phyloP scores from a whole-genome alignment of 2,329 filamentous ascomycete genomes.

The Teratosphaeriaceae sp. region DNA sequence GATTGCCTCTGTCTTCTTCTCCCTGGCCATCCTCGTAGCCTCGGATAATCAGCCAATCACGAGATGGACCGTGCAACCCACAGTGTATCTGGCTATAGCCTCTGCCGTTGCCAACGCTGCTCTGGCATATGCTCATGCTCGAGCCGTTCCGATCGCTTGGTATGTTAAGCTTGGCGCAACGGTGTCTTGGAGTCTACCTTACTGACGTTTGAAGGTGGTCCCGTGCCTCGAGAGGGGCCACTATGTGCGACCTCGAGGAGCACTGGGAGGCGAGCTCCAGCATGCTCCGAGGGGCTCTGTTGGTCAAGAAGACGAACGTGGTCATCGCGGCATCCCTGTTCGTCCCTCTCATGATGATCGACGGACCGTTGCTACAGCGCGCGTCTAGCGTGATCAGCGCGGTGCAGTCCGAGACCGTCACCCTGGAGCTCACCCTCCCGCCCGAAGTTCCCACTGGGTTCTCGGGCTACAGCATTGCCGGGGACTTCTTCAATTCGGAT shows the following conservation, averaged over 20 bases:
- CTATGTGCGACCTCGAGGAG: background rate
- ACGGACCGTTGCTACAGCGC: background rate
- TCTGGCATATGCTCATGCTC: conserved; percentile 6
- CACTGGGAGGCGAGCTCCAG: background rate
- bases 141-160: conserved; percentile 10
- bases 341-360: background rate
- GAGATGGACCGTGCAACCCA: conserved; percentile 10
- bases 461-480: background rate
- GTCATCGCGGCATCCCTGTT: background rate
- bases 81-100: conserved; percentile 13
- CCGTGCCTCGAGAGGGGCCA: conserved; percentile 3
- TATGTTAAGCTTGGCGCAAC: too few relatives aligned
- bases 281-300: background rate
- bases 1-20: background rate
- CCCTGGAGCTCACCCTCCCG: background rate
- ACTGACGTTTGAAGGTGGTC: too few relatives aligned
- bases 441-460: background rate
- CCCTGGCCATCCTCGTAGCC: conserved; percentile 3
- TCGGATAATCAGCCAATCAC: conserved; percentile 8
- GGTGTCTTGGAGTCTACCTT: too few relatives aligned
- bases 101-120: conserved; percentile 9
- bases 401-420: background rate
- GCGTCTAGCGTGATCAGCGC: background rate
- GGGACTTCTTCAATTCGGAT: too few relatives aligned
- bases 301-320: background rate